A percentile compares a stretch with the other conserved stretches of the same genome.
phyloP scores from a whole-genome alignment of 805 yeast species.

The Saccharomycopsis selenospora region DNA sequence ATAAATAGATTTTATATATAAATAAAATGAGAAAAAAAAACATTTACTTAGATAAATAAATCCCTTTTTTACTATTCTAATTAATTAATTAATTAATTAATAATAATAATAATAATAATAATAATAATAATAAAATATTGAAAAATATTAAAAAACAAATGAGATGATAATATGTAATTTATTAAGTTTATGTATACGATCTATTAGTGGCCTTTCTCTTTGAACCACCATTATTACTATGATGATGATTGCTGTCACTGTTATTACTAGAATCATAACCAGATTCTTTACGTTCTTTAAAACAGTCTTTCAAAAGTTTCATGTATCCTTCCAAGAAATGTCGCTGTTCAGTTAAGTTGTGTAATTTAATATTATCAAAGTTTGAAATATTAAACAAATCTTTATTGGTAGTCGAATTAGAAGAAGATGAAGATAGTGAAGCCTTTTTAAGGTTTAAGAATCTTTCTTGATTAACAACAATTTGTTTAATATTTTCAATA shows the following conservation, averaged over 20 bases:
- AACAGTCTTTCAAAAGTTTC: slow-evolving; percentile 2
- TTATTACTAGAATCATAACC: not conserved
- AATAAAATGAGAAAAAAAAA: too few species aligned
- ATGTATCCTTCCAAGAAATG: slow-evolving; percentile 10
- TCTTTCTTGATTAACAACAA: slow-evolving; percentile 5
- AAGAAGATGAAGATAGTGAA: slow-evolving; percentile 1
- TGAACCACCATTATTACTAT: not conserved
- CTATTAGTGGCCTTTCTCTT: slow-evolving; percentile 4
- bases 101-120: too few species aligned
- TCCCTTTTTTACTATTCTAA: too few species aligned
- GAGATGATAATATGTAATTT: too few species aligned
- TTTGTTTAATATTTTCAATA: slow-evolving; percentile 8
- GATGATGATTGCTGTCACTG: not conserved
- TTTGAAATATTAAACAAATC: slow-evolving; percentile 3
- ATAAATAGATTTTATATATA: too few species aligned
- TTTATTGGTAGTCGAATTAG: not conserved
- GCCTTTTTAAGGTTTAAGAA: slow-evolving; percentile 7
- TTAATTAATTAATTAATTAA: too few species aligned
- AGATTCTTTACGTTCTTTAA: not conserved
- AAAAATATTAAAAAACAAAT: too few species aligned
- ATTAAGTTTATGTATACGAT: slow-evolving; percentile 1
- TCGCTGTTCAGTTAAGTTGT: slow-evolving; percentile 7
- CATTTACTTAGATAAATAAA: too few species aligned
- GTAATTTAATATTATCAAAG: not conserved
- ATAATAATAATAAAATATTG: too few species aligned